Conservation (phyloP, 1,284 basidiomycete species). For the Apiotrichum brassicae region DNA sequence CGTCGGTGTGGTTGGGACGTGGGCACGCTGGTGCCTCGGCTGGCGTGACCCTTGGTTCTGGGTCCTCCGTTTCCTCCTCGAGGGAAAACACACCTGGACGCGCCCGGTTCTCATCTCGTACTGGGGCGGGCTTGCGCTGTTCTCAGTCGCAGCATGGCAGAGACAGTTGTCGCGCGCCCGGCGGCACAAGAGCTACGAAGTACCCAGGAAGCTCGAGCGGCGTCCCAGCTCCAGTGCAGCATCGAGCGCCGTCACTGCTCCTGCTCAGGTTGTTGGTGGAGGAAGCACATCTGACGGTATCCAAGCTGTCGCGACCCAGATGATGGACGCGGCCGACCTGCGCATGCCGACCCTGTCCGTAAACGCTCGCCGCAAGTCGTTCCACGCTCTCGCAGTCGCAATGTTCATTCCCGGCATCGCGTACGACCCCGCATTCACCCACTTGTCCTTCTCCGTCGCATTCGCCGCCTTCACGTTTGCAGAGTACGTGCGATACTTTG, state of each 20-base stretch:
- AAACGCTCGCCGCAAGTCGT: conserved; percentile 95
- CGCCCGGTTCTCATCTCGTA: conserved; percentile 72
- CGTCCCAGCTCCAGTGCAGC: background rate
- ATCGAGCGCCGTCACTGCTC: background rate
- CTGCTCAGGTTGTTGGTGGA: background rate
- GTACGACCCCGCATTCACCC: conserved; percentile 90
- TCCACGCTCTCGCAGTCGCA: conserved; percentile 88
- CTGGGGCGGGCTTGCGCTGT: conserved; percentile 71
- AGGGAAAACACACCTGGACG: conserved; percentile 74
- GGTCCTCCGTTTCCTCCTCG: conserved; percentile 66
- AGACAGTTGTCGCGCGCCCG: conserved; percentile 72
- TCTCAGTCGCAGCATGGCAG: conserved; percentile 90
- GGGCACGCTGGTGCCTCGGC: conserved; percentile 83
- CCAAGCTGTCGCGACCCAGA: conserved; percentile 57
- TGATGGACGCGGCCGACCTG: conserved; percentile 79
- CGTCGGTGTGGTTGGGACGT: conserved; percentile 79
- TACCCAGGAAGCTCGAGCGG: conserved; percentile 10
- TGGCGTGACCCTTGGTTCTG: conserved; percentile 85
- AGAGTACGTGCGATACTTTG: conserved; percentile 96
- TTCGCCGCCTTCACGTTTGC: conserved; percentile 92
- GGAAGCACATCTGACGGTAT: background rate
- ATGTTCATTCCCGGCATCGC: conserved; percentile 95
- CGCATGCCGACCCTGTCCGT: conserved; percentile 80
- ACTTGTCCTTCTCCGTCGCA: conserved; percentile 85
- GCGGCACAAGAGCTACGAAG: conserved; percentile 50